Evolutionary conservation across 2,329 filamentous ascomycete genomes (phyloP), one percentile per base, ranked within the genome.

Genomic region (Penicillium sp.): DNA sequence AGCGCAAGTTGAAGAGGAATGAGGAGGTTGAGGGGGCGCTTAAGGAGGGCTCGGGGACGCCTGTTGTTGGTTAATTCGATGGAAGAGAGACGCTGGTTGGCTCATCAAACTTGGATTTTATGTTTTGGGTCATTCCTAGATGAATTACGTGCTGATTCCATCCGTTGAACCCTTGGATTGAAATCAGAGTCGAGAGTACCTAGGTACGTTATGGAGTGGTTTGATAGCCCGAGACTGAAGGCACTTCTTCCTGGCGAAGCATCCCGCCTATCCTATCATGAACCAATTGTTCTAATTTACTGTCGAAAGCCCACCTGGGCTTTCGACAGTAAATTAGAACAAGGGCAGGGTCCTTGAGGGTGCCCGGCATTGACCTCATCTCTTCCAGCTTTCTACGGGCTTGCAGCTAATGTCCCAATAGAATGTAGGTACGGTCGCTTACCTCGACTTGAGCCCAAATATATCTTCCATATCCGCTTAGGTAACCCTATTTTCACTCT

Each of bases 11-110:
- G 63, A 65, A 64, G 61, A 54, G 63, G 55, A 64, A 75, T 59
- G 59, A 68, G 55, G 69, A 76, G 67, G 69, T 71, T 4, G 60
- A 68, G 42, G 64, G 58, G 15, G 67, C 66, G 5, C 69, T 76
- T 20, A 63, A 63, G 41, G 59, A 71, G 34, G 69, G 61, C 6
- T 70, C 73, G 2, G 72, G 70, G 2, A 62, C 69, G 52, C 63
- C 63, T 10, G 71, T 72, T 22, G 71, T 72, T 34, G 64, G 63
- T 25, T 55, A 11, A 31, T 31, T 4, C 4, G n/a, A 22, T 22
- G 22, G 22, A 20, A 5, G 5, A 12, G 14, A 14, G 31, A 8
- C 14, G 12, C 2, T 31, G 6, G 7, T 8, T 10, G 8, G 31
- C 7, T 10, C 6, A 2, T 10, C 6, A 31, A 7, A 8, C 41